These are phyloP conservation scores for Boletus speciosus DNA, from an alignment of 768 basidiomycete genomes.

Conservation along the genomic window DNA sequence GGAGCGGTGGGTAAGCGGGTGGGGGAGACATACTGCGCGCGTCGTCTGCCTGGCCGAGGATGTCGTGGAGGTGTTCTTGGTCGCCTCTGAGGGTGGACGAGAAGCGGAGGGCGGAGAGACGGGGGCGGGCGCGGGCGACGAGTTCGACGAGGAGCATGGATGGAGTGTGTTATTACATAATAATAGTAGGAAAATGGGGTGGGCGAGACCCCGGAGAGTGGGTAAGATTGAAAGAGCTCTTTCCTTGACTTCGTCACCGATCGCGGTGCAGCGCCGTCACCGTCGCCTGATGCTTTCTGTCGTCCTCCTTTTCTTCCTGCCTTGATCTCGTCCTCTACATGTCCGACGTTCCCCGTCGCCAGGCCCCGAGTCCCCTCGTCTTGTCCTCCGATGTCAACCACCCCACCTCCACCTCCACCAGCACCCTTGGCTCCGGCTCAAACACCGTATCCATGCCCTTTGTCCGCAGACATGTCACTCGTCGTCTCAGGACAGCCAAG, in stretches of 20 bases:
- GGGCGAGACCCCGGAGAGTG: conserved; percentile 18
- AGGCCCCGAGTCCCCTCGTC: conserved; percentile 72
- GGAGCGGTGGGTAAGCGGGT: not conserved
- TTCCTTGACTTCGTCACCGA: conserved; percentile 18
- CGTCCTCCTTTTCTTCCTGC: conserved; percentile 4
- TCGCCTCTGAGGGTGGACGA: conserved; percentile 24
- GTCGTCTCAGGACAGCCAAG: conserved; percentile 91
- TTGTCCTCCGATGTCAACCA: conserved; percentile 59
- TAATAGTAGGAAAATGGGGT: not conserved
- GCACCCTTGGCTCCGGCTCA: conserved; percentile 46
- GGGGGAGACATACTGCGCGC: conserved; percentile 12
- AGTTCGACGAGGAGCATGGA: conserved; percentile 13
- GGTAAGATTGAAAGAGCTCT: conserved; percentile 1
- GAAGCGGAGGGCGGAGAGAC: not conserved
- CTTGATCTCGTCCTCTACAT: conserved; percentile 1
- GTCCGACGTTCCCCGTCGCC: conserved; percentile 44
- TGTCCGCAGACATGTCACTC: conserved; percentile 88
- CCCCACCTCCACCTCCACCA: conserved; percentile 9
- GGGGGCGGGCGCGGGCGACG: conserved; percentile 11
- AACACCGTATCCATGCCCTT: conserved; percentile 91
- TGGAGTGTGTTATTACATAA: not conserved
- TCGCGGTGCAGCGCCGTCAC: conserved; percentile 7
- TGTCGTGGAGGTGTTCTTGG: conserved; percentile 21
- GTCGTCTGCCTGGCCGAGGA: conserved; percentile 24
- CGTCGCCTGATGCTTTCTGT: conserved; percentile 20